Conservation (phyloP, 306 rosid genomes). For the Trifolium dubium region DNA sequence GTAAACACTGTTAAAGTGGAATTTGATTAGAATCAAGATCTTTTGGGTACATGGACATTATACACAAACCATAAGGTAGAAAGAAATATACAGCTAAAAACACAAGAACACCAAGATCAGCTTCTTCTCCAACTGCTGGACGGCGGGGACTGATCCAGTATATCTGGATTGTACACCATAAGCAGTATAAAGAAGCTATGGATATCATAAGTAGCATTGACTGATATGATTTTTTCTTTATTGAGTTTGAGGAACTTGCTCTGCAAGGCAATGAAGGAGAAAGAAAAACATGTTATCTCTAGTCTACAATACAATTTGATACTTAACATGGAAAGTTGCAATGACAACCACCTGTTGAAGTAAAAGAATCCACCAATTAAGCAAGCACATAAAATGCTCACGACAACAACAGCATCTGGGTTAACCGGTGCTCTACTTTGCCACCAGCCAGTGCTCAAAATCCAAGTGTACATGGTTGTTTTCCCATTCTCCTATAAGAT, state of each 20-base stretch:
- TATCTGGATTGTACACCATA: conserved; percentile 82
- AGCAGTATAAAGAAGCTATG: conserved; percentile 67
- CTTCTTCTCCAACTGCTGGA: conserved; percentile 91
- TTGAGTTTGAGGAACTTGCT: conserved; percentile 55
- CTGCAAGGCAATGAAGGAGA: conserved; percentile 50
- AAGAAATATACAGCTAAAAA: conserved; percentile 66
- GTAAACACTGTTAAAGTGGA: conserved; percentile 49
- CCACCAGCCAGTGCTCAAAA: conserved; percentile 99
- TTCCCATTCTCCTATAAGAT: conserved; percentile 81
- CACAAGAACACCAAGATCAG: conserved; percentile 86
- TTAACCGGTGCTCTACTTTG: conserved; percentile 70
- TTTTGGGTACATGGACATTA: conserved; percentile 62
- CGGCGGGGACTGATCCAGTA: conserved; percentile 71
- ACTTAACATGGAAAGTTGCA: conserved; percentile 15
- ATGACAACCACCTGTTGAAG: conserved; percentile 69
- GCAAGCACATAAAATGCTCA: conserved; percentile 60
- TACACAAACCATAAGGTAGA: conserved; percentile 73
- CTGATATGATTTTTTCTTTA: conserved; percentile 54
- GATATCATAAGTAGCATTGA: conserved; percentile 59
- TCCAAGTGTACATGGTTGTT: conserved; percentile 74
- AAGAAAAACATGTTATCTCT: conserved; percentile 2
- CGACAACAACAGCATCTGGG: conserved; percentile 79
- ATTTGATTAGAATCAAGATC: conserved; percentile 57
- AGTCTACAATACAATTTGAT: conserved; percentile 17
- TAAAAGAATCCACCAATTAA: conserved; percentile 70